These are phyloP conservation scores for Penicillium robsamsonii DNA, from an alignment of 495 filamentous ascomycete genomes.

Conservation along the genomic window DNA sequence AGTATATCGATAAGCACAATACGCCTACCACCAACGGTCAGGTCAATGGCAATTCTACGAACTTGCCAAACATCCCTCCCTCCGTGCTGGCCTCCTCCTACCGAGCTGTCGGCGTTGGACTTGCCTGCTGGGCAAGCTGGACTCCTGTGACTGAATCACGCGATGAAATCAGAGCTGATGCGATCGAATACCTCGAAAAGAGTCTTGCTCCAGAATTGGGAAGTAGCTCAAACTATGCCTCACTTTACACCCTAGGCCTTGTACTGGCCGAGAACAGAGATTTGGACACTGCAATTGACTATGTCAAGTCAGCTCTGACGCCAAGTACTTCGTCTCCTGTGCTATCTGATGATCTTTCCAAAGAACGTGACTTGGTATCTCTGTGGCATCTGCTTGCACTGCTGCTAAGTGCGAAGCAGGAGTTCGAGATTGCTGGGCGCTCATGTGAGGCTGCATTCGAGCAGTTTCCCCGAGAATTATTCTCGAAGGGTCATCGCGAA, in stretches of 20 bases:
- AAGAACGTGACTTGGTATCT: slow-evolving; percentile 43
- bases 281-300: slow-evolving; percentile 69
- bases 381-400: slow-evolving; percentile 84
- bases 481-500: slow-evolving; percentile 52
- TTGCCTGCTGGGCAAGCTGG: slow-evolving; percentile 79
- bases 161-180: slow-evolving; percentile 65
- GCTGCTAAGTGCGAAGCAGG: slow-evolving; percentile 79
- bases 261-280: slow-evolving; percentile 79
- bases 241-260: slow-evolving; percentile 74
- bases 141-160: slow-evolving; percentile 71
- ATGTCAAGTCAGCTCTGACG: slow-evolving; percentile 63
- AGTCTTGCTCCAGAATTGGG: slow-evolving; percentile 64
- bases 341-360: slow-evolving; percentile 29
- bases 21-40: slow-evolving; percentile 37
- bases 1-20: slow-evolving; percentile 55
- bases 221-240: slow-evolving; percentile 61
- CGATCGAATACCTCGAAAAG: slow-evolving; percentile 67
- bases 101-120: slow-evolving; percentile 75
- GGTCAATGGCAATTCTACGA: slow-evolving; percentile 25
- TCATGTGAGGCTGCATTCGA: slow-evolving; percentile 89
- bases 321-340: slow-evolving; percentile 30
- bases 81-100: slow-evolving; percentile 64
- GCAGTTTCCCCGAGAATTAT: slow-evolving; percentile 62
- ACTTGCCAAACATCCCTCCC: slow-evolving; percentile 45
- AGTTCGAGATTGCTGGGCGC: slow-evolving; percentile 73